Evolutionary conservation across 2,329 filamentous ascomycete genomes (phyloP).

Genomic region (Cordyceps farinosa): DNA sequence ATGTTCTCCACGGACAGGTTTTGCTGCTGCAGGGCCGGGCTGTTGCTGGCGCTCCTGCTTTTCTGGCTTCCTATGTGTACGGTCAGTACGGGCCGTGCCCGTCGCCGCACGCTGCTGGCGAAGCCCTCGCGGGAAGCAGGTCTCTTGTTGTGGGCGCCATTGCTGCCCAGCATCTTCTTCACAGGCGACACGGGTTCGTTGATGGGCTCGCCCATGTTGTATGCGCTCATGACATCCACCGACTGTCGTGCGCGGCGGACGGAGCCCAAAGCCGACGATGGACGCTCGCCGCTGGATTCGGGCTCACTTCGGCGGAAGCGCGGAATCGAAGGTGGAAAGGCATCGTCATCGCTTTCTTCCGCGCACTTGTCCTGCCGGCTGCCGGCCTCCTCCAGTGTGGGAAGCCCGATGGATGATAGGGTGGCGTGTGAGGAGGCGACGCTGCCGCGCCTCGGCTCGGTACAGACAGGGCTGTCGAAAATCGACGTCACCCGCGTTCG

Average conservation of each 20-base stretch:
- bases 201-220: neutral
- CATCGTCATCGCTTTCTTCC: constrained; percentile 10
- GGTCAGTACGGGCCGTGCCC: neutral
- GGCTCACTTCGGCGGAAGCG: constrained; percentile 4
- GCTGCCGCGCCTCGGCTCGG: neutral
- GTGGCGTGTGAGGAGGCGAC: neutral
- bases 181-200: neutral
- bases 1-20: constrained; percentile 12
- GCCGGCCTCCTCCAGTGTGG: neutral
- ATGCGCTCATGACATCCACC: neutral
- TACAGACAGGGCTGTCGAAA: neutral
- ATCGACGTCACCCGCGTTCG: neutral
- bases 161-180: neutral
- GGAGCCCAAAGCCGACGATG: constrained; percentile 4
- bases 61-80: neutral
- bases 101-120: too few relatives aligned
- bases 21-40: neutral
- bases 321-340: constrained; percentile 9
- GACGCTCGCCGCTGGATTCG: neutral
- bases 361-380: neutral
- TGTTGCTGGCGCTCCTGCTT: too few relatives aligned
- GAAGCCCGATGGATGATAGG: constrained; percentile 1
- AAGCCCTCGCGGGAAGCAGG: neutral
- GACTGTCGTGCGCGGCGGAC: constrained; percentile 13
- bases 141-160: neutral